A percentile compares a stretch with the other conserved stretches of the same genome.
Evolutionary conservation across 148 eudicot genomes (phyloP).

Genomic region (Chenopodium suecicum): DNA sequence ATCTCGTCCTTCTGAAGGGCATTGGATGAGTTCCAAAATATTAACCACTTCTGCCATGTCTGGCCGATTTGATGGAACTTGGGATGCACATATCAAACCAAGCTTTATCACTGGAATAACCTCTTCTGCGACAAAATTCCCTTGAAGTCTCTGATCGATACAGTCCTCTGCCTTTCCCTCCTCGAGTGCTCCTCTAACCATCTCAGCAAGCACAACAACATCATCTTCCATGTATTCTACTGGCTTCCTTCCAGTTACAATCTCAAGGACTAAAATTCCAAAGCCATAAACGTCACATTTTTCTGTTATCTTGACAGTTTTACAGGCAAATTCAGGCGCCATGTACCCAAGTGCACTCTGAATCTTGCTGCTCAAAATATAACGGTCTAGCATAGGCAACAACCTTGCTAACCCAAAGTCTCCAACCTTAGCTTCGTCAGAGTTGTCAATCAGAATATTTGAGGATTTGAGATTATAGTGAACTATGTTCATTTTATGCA

Average conservation of each 20-base stretch:
- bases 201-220: constrained; percentile 83
- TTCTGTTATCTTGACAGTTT: constrained; percentile 87
- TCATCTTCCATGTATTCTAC: constrained; percentile 98
- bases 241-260: constrained; percentile 77
- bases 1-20: constrained; percentile 59
- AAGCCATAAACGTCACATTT: constrained; percentile 85
- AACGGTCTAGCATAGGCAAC: constrained; percentile 71
- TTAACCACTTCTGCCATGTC: constrained; percentile 88
- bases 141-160: constrained; percentile 57
- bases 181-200: constrained; percentile 80
- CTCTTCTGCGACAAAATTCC: constrained; percentile 66
- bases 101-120: constrained; percentile 75
- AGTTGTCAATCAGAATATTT: constrained; percentile 54
- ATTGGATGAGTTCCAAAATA: constrained; percentile 72
- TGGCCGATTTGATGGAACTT: constrained; percentile 92
- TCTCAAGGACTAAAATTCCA: constrained; percentile 70
- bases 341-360: constrained; percentile 90
- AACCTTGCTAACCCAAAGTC: constrained; percentile 82
- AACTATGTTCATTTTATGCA: constrained; percentile 61
- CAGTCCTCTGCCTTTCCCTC: constrained; percentile 79
- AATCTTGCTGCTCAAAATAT: constrained; percentile 74
- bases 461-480: constrained; percentile 84
- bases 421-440: constrained; percentile 62
- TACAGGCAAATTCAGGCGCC: constrained; percentile 93
- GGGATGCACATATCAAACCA: constrained; percentile 90